phyloP scores from a whole-genome alignment of 2,329 filamentous ascomycete genomes.

The Lasiodiplodia theobromae region DNA sequence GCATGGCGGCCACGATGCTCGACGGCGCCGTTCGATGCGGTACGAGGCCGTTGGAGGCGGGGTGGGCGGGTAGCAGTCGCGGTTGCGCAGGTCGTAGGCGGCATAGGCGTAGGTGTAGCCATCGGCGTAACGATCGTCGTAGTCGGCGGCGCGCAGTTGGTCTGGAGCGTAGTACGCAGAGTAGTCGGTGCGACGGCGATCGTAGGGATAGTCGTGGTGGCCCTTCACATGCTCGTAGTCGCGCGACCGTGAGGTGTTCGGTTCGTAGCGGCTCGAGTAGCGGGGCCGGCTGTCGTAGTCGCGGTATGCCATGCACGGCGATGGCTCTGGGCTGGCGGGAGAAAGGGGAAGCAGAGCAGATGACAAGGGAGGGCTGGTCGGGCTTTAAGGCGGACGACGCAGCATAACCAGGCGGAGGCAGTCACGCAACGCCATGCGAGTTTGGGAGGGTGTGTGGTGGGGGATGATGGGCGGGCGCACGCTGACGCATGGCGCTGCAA shows the following conservation, averaged over 20 bases:
- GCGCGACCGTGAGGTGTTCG: slow-evolving; percentile 28
- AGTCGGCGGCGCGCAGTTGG: slow-evolving; percentile 7
- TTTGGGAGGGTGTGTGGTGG: slow-evolving; percentile 18
- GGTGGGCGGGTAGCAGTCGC: slow-evolving; percentile 20
- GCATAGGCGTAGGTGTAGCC: slow-evolving; percentile 1
- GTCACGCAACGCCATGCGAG: slow-evolving; percentile 25
- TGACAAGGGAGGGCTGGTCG: slow-evolving; percentile 4
- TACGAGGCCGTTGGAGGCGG: slow-evolving; percentile 24
- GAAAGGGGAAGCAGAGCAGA: slow-evolving; percentile 3
- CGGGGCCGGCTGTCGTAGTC: slow-evolving; percentile 24
- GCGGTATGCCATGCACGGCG: slow-evolving; percentile 28
- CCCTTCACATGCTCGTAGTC: slow-evolving; percentile 27
- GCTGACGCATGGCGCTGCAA: slow-evolving; percentile 21
- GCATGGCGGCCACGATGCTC: slow-evolving; percentile 60
- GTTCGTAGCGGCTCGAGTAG: slow-evolving; percentile 27
- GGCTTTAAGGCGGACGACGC: slow-evolving; percentile 19
- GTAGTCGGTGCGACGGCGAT: slow-evolving; percentile 24
- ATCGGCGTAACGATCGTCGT: slow-evolving; percentile 16
- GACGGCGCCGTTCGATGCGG: slow-evolving; percentile 31
- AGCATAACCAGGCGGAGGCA: slow-evolving; percentile 16
- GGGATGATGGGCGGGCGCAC: slow-evolving; percentile 11
- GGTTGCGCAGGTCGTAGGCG: slow-evolving; percentile 18
- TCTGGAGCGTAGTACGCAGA: slow-evolving; percentile 1
- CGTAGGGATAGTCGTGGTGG: slow-evolving; percentile 4
- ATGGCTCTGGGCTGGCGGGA: neutral